Evolutionary conservation across 352 stramenopile species (phyloP), one percentile per base, ranked within the genome.

Genomic region (Globisporangium radiosum): DNA sequence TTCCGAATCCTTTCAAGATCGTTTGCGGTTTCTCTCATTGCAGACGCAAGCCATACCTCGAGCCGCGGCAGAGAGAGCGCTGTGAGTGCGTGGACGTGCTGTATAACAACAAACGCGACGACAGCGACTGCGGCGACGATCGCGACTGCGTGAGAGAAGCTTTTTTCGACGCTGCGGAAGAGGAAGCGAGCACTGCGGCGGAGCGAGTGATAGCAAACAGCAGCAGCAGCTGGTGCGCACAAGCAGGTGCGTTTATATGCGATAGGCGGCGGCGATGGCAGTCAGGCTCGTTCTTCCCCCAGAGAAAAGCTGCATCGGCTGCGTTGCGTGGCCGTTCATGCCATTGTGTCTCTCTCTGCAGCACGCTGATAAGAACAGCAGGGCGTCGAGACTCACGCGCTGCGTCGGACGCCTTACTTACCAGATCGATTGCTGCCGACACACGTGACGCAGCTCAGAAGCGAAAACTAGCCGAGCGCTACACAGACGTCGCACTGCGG

Each of bases 1-100:
- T 38, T 59, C 44, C 52, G 52, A 64, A 64, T 59, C 52, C 59
- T 64, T 59, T 59, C 52, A 64, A 64, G 52, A 59, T 64, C 43
- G 59, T 36, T 40, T 57, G 54, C 14, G 14, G 25, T 33, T 33
- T 33, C 25, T 33, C 25, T 33, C 25, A 33, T 33, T 33, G 25
- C 25, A 33, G 25, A 56, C 47, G 39, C 13, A 55, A 55, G 25
- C 47, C 25, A 54, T 54, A 15, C 36, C 25, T 33, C 25, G 47
- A n/a, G 47, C 9, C 5, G 42, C 37, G 51, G 53, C 51, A 64
- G 51, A 64, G 59, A 52, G 57, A 44, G 44, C 52, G 58, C 36
- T 3, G 1, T 33, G 25, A 33, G 25, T 33, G 25, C 25, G 25
- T 33, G 25, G 25, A 33, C 25, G 25, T 33, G 25, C 25, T 33